Evolutionary conservation across 768 basidiomycete genomes (phyloP).

Genomic region (Exsudoporus frostii): DNA sequence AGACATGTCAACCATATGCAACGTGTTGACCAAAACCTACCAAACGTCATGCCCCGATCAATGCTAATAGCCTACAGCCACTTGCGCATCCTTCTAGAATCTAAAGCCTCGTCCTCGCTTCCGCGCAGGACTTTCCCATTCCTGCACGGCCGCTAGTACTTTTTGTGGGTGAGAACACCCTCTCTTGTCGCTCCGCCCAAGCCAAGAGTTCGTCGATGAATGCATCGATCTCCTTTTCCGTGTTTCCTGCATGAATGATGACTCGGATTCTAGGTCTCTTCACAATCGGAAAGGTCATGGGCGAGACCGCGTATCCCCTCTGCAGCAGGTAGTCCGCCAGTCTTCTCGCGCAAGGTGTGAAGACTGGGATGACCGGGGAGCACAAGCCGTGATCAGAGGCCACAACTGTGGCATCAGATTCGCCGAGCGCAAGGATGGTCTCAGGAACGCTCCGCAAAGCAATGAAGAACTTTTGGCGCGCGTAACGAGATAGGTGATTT

Average conservation of each 20-base stretch:
- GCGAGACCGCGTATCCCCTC: constrained; percentile 12
- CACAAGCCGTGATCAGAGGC: not conserved
- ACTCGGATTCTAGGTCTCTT: constrained; percentile 16
- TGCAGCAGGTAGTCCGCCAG: constrained; percentile 13
- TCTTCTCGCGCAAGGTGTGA: constrained; percentile 5
- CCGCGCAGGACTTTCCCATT: not conserved
- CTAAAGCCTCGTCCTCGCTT: constrained; percentile 17
- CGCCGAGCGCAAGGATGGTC: constrained; percentile 2
- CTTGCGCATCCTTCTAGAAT: constrained; percentile 5
- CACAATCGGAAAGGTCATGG: constrained; percentile 14
- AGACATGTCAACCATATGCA: not conserved
- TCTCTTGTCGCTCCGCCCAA: constrained; percentile 9
- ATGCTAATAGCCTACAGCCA: not conserved
- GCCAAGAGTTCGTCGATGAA: constrained; percentile 6
- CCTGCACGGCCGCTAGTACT: not conserved
- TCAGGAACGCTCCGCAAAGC: constrained; percentile 6
- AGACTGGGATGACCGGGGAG: constrained; percentile 23
- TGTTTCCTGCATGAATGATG: constrained; percentile 17
- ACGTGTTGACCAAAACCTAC: not conserved
- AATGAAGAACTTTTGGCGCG: constrained; percentile 5
- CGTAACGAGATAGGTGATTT: constrained; percentile 9
- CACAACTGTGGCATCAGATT: not conserved
- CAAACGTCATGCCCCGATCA: not conserved
- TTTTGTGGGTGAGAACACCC: not conserved
- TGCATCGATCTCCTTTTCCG: constrained; percentile 14